Conservation (phyloP, 371 early-diverging fungal genomes). For the Rhizomucor pusillus region DNA sequence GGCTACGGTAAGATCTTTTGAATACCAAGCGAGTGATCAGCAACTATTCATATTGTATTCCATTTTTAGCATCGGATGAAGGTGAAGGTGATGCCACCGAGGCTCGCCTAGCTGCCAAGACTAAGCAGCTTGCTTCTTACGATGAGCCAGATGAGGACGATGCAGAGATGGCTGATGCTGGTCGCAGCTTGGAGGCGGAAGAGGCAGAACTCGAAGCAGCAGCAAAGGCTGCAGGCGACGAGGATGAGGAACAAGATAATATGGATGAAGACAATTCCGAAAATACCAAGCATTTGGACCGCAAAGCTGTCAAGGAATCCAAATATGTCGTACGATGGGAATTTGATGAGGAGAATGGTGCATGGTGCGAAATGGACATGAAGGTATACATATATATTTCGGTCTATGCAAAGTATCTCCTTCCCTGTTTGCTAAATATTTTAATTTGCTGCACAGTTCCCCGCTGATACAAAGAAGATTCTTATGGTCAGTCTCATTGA, state of each 20-base stretch:
- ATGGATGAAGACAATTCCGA: slow-evolving; percentile 24
- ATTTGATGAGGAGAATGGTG: slow-evolving; percentile 68
- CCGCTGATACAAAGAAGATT: slow-evolving; percentile 87
- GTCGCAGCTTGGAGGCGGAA: slow-evolving; percentile 45
- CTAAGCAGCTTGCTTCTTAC: slow-evolving; percentile 70
- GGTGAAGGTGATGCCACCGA: slow-evolving; percentile 76
- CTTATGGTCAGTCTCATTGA: slow-evolving; percentile 91
- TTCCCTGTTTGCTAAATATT: not conserved
- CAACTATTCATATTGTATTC: not conserved
- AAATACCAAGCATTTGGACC: slow-evolving; percentile 3
- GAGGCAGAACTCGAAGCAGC: slow-evolving; percentile 56
- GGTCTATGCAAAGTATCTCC: too few species aligned
- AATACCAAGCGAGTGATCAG: not conserved
- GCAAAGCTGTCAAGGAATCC: slow-evolving; percentile 46
- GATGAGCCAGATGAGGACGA: slow-evolving; percentile 80
- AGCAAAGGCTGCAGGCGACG: slow-evolving; percentile 48
- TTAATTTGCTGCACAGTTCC: slow-evolving; percentile 51
- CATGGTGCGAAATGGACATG: slow-evolving; percentile 83
- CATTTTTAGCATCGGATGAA: slow-evolving; percentile 45
- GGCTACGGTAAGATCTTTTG: slow-evolving; percentile 20
- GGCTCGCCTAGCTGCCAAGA: slow-evolving; percentile 51
- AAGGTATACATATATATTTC: slow-evolving; percentile 2
- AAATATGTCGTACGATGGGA: slow-evolving; percentile 62
- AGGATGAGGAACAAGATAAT: slow-evolving; percentile 49
- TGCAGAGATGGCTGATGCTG: slow-evolving; percentile 44